phyloP scores from a whole-genome alignment of 331 rosid species.

The Phaseolus coccineus region DNA sequence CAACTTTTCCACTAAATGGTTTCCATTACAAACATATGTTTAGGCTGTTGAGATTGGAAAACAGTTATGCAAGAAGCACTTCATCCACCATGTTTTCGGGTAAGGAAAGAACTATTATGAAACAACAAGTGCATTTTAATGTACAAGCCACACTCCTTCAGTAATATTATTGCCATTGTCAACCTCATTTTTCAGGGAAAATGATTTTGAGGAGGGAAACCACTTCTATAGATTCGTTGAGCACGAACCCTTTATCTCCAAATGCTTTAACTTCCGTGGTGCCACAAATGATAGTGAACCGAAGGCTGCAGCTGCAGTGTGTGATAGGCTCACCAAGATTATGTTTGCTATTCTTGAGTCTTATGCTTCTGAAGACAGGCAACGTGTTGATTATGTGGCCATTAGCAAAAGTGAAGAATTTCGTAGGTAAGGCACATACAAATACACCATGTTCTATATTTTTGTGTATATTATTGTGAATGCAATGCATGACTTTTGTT shows the following conservation, averaged over 20 bases:
- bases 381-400: slow-evolving; percentile 69
- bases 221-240: slow-evolving; percentile 87
- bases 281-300: slow-evolving; percentile 68
- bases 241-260: slow-evolving; percentile 74
- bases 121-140: background rate
- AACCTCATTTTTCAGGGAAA: slow-evolving; percentile 62
- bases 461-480: slow-evolving; percentile 12
- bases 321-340: slow-evolving; percentile 76
- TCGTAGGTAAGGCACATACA: slow-evolving; percentile 63
- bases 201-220: slow-evolving; percentile 84
- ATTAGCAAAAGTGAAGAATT: slow-evolving; percentile 93
- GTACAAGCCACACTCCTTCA: background rate
- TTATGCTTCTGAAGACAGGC: slow-evolving; percentile 77
- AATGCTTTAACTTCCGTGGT: slow-evolving; percentile 80
- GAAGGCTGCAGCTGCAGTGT: slow-evolving; percentile 69
- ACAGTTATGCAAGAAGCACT: slow-evolving; percentile 74
- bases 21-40: slow-evolving; percentile 40
- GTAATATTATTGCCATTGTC: slow-evolving; percentile 12
- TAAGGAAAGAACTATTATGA: slow-evolving; percentile 51
- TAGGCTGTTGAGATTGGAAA: slow-evolving; percentile 91
- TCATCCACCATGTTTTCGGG: slow-evolving; percentile 90
- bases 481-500: background rate
- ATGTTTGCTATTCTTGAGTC: slow-evolving; percentile 93
- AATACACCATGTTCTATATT: background rate
- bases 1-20: slow-evolving; percentile 21